Conservation (phyloP, 441 rosid species). For the Monsonia emarginata region DNA sequence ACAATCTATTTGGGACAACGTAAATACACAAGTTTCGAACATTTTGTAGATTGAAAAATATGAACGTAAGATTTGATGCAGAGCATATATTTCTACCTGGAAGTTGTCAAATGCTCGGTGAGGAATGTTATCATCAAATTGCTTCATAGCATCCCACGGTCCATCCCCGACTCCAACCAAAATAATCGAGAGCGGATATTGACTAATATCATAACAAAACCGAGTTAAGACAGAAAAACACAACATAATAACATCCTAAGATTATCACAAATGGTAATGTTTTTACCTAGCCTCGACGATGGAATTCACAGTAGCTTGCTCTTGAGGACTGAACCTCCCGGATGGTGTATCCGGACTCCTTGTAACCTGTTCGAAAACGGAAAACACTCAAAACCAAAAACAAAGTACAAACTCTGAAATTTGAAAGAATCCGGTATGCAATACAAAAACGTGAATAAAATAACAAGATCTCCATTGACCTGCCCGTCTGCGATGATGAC, state of each 20-base stretch:
- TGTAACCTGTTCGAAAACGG: constrained; percentile 40
- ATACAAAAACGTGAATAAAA: not conserved
- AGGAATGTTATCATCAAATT: constrained; percentile 82
- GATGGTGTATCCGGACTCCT: constrained; percentile 45
- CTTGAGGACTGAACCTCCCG: constrained; percentile 68
- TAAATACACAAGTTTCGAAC: too few relatives aligned
- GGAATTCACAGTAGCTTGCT: constrained; percentile 68
- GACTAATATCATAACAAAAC: constrained; percentile 32
- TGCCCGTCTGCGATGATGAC: constrained; percentile 92
- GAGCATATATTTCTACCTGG: constrained; percentile 42
- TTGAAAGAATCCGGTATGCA: not conserved
- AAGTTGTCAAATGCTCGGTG: constrained; percentile 83
- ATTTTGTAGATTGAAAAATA: too few relatives aligned
- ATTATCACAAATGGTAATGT: constrained; percentile 9
- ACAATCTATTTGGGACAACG: too few relatives aligned
- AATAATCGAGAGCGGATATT: constrained; percentile 71
- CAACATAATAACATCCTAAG: not conserved
- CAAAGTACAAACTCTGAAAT: not conserved
- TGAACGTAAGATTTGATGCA: too few relatives aligned
- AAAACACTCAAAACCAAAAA: not conserved
- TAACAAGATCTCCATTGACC: constrained; percentile 28
- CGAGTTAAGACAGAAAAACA: constrained; percentile 15
- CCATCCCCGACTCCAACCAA: constrained; percentile 96
- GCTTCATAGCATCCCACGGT: constrained; percentile 86
- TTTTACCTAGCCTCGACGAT: constrained; percentile 78